Conservation (phyloP, 1,284 basidiomycete species). For the Cryptococcus deneoformans region DNA sequence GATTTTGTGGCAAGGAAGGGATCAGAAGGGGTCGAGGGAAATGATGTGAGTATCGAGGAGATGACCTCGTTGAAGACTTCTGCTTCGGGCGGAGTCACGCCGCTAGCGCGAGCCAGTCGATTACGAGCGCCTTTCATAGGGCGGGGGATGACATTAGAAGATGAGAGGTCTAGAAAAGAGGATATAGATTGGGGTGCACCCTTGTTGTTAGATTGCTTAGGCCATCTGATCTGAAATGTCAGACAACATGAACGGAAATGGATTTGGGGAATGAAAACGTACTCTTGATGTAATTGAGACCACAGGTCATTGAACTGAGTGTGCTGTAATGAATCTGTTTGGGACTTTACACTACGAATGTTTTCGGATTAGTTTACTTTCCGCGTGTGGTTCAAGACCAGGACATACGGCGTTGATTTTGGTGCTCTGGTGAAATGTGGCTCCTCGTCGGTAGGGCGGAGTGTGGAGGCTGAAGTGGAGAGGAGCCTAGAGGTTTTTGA, state of each 20-base stretch:
- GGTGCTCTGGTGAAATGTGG: too few species aligned
- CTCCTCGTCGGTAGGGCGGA: too few species aligned
- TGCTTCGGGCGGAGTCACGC: constrained; percentile 35
- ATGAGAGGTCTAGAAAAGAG: neutral
- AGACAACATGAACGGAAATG: neutral
- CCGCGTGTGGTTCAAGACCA: too few species aligned
- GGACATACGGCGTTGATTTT: too few species aligned
- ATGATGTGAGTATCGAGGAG: constrained; percentile 18
- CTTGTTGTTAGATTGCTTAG: neutral
- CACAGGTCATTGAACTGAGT: too few species aligned
- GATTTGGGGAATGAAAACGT: neutral
- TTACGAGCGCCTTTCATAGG: constrained; percentile 19
- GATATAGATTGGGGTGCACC: constrained; percentile 6
- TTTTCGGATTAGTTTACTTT: too few species aligned
- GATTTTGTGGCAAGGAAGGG: constrained; percentile 7
- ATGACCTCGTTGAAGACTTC: constrained; percentile 25
- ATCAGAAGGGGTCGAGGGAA: constrained; percentile 10
- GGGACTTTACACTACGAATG: too few species aligned
- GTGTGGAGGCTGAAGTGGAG: too few species aligned
- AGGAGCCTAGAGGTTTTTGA: too few species aligned
- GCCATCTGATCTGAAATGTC: neutral
- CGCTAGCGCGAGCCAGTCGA: constrained; percentile 3
- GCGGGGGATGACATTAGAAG: constrained; percentile 6
- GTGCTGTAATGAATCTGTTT: too few species aligned
- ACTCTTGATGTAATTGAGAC: too few species aligned